These are phyloP conservation scores for Gamsiella multidivaricata DNA, from an alignment of 192 early-diverging fungal species.

Conservation along the genomic window DNA sequence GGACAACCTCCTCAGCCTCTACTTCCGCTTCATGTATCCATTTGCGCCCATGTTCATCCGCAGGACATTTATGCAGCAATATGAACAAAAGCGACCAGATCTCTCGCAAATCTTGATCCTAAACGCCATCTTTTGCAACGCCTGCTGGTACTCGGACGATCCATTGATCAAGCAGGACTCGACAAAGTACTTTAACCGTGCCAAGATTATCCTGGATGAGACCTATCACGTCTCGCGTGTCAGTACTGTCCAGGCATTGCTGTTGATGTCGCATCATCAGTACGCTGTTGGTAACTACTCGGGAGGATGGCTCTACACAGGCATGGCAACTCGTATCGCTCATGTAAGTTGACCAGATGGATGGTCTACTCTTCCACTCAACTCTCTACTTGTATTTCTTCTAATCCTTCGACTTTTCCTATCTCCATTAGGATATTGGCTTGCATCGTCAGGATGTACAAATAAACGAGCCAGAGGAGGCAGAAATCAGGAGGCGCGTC, in stretches of 20 bases:
- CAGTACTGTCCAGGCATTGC: conserved; percentile 72
- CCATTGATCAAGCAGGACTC: conserved; percentile 50
- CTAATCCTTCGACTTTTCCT: too few species aligned
- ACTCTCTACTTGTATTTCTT: too few species aligned
- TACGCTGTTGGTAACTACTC: conserved; percentile 75
- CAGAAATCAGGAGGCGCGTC: conserved; percentile 47
- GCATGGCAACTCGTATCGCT: conserved; percentile 65
- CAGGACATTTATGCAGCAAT: conserved; percentile 47
- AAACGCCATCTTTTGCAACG: conserved; percentile 67
- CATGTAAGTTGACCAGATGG: conserved; percentile 53
- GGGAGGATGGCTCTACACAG: conserved; percentile 79
- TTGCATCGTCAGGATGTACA: conserved; percentile 50
- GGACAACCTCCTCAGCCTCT: conserved; percentile 68
- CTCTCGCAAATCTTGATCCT: conserved; percentile 59
- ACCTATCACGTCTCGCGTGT: conserved; percentile 69
- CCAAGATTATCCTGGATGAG: conserved; percentile 77
- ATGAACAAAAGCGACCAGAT: conserved; percentile 43
- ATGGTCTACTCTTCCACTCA: too few species aligned
- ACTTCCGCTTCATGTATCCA: conserved; percentile 79
- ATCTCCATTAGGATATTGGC: conserved; percentile 55
- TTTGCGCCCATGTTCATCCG: conserved; percentile 77
- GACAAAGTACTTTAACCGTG: conserved; percentile 72
- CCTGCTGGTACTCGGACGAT: conserved; percentile 61
- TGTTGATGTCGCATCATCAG: conserved; percentile 76
- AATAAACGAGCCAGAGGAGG: conserved; percentile 44